Conservation (phyloP, 371 early-diverging fungal species). For the Chytridiales sp. region DNA sequence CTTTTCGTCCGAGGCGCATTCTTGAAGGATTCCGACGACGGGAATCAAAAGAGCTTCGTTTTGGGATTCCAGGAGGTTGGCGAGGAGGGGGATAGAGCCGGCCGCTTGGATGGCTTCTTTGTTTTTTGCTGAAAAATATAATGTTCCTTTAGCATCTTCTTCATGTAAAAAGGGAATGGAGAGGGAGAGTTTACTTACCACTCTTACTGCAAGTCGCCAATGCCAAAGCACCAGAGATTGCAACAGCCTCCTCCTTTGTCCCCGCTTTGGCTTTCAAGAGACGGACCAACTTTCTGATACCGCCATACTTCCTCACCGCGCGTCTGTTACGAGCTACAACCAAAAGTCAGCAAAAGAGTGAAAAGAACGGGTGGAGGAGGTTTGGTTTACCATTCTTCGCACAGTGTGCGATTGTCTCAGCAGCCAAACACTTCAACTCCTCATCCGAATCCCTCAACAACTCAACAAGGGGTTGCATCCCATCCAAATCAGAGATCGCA, state of each 20-base stretch:
- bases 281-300: slow-evolving; percentile 53
- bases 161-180: not conserved
- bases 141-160: not conserved
- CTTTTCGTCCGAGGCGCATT: slow-evolving; percentile 54
- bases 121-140: slow-evolving; percentile 41
- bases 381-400: slow-evolving; percentile 51
- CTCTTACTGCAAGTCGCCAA: slow-evolving; percentile 56
- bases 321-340: slow-evolving; percentile 55
- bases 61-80: slow-evolving; percentile 50
- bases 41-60: slow-evolving; percentile 59
- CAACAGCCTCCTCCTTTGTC: slow-evolving; percentile 49
- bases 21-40: slow-evolving; percentile 59
- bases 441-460: slow-evolving; percentile 49
- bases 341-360: not conserved
- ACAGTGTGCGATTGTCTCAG: slow-evolving; percentile 59
- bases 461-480: slow-evolving; percentile 57
- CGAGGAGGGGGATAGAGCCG: slow-evolving; percentile 58
- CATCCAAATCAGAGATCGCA: slow-evolving; percentile 53
- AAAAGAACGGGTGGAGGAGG: slow-evolving; percentile 2
- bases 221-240: slow-evolving; percentile 57
- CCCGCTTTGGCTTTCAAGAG: slow-evolving; percentile 51
- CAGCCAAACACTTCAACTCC: slow-evolving; percentile 57
- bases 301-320: slow-evolving; percentile 51
- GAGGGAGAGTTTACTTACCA: slow-evolving; percentile 31
- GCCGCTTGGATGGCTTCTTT: slow-evolving; percentile 59